Conservation (phyloP, 73 alveolate genomes). For the Durusdinium trenchii region DNA sequence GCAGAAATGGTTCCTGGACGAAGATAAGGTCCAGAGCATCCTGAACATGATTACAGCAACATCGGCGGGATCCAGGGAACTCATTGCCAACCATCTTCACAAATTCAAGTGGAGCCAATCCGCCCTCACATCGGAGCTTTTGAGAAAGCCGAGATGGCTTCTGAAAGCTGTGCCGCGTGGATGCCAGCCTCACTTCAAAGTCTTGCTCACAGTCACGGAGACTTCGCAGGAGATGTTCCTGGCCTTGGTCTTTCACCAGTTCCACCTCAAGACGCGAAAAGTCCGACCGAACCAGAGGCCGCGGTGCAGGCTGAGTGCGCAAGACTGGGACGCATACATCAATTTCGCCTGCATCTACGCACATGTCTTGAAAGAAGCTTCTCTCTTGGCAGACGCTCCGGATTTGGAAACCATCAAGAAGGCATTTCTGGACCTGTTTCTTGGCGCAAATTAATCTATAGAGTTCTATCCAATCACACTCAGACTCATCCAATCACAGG, state of each 20-base stretch:
- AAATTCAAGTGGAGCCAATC: background rate
- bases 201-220: background rate
- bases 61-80: background rate
- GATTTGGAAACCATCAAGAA: background rate
- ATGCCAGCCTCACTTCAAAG: background rate
- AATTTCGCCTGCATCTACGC: background rate
- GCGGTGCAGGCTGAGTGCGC: background rate
- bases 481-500: no score
- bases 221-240: background rate
- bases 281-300: background rate
- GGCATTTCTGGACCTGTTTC: background rate
- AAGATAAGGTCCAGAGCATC: background rate
- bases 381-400: background rate
- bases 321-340: background rate
- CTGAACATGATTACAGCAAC: background rate
- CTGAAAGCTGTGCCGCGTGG: background rate
- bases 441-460: background rate
- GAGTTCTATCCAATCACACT: no score
- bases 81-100: background rate
- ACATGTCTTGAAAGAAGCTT: background rate
- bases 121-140: background rate
- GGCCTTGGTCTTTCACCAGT: background rate
- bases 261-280: background rate
- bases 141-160: background rate
- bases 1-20: background rate